Evolutionary conservation across 2,329 filamentous ascomycete species (phyloP).

Genomic region (Thielaviopsis ethacetica): DNA sequence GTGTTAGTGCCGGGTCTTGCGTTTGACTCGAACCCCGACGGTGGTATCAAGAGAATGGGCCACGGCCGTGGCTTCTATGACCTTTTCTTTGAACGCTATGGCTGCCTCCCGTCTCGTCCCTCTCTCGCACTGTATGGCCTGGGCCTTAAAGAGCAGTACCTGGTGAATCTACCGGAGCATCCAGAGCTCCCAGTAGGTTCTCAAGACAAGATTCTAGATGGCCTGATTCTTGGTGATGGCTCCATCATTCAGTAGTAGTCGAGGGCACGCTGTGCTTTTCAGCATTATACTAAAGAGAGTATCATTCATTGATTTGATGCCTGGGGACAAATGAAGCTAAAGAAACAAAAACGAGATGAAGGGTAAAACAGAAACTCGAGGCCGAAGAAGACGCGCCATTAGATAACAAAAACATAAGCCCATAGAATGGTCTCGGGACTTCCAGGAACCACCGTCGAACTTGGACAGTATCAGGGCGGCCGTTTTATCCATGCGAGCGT

Average conservation of each 20-base stretch:
- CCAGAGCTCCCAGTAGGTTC: background rate
- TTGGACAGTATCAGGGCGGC: background rate
- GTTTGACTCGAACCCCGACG: constrained; percentile 50
- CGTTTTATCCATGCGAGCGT: background rate
- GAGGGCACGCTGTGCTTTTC: background rate
- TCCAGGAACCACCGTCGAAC: background rate
- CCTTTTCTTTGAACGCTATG: constrained; percentile 68
- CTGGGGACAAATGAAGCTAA: background rate
- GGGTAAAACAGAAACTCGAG: background rate
- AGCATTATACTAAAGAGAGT: background rate
- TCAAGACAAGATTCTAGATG: constrained; percentile 6
- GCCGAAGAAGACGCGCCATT: constrained; percentile 1
- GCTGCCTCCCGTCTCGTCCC: constrained; percentile 17
- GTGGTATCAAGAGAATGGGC: constrained; percentile 57
- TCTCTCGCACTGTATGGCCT: constrained; percentile 50
- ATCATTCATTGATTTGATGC: background rate
- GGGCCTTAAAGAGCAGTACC: constrained; percentile 71
- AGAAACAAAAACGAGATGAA: background rate
- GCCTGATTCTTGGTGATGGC: constrained; percentile 8
- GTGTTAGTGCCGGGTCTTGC: constrained; percentile 87
- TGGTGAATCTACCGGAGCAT: constrained; percentile 29
- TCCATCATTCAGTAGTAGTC: constrained; percentile 1
- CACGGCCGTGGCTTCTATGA: constrained; percentile 98
- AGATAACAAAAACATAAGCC: constrained; percentile 10
- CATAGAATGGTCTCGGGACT: background rate